phyloP scores from a whole-genome alignment of 306 rosid species.

The Cicer pinnatifidum region DNA sequence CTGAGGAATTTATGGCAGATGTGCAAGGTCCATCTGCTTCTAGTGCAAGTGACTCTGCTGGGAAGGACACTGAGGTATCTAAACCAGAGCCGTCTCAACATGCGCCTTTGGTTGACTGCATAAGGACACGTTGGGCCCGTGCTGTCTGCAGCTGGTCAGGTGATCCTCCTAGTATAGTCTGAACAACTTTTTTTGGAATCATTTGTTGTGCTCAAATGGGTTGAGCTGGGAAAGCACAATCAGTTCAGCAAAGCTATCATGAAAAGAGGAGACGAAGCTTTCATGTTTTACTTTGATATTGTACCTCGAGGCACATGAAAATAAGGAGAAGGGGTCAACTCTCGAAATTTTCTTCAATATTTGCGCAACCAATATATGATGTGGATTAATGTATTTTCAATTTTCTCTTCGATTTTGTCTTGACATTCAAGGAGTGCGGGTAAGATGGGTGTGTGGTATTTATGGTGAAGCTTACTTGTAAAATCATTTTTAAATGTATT shows the following conservation, averaged over 20 bases:
- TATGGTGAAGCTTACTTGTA: slow-evolving; percentile 48
- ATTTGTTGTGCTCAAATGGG: slow-evolving; percentile 24
- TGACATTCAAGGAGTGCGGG: slow-evolving; percentile 40
- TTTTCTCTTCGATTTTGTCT: slow-evolving; percentile 56
- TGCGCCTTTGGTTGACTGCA: slow-evolving; percentile 96
- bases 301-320: slow-evolving; percentile 44
- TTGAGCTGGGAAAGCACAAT: slow-evolving; percentile 38
- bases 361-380: slow-evolving; percentile 47
- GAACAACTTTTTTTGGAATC: slow-evolving; percentile 40
- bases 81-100: slow-evolving; percentile 87
- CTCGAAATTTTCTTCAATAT: slow-evolving; percentile 42
- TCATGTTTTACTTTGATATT: slow-evolving; percentile 42
- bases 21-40: slow-evolving; percentile 67
- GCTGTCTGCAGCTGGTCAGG: slow-evolving; percentile 90
- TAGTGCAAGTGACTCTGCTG: slow-evolving; percentile 59
- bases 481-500: slow-evolving; percentile 52
- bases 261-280: slow-evolving; percentile 38
- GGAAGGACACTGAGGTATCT: slow-evolving; percentile 61
- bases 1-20: slow-evolving; percentile 92
- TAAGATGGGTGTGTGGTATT: slow-evolving; percentile 46
- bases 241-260: slow-evolving; percentile 35
- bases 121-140: slow-evolving; percentile 92
- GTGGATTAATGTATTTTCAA: slow-evolving; percentile 52
- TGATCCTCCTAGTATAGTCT: slow-evolving; percentile 94
- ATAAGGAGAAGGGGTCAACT: slow-evolving; percentile 26